Evolutionary conservation across 202 grass and related monocot species (phyloP), one percentile per base, ranked within the genome.

Genomic region (Schoenoplectus tabernaemontani): DNA sequence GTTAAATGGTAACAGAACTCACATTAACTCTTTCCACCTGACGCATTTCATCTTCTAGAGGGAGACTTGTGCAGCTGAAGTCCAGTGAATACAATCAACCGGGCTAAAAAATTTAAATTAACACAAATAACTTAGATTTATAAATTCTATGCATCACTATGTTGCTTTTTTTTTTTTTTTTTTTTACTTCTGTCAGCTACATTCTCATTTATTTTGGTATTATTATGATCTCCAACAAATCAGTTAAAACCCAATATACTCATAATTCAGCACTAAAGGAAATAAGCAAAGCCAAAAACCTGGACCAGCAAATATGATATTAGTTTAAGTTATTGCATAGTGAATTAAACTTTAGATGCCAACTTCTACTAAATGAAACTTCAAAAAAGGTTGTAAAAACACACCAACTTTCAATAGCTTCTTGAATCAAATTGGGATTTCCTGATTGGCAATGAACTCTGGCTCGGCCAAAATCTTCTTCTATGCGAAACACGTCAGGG

Each of bases 11-110:
- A 81, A 26, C 42, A 46, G n/a, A 79, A 66, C 87, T 87, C 84
- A 98, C 95, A 75, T 94, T 98, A 47, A 98, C 91, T 90, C 91
- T 88, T 87, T 98, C 95, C 13, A 90, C 84, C 85, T 89, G 85
- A n/a, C 91, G 91, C 95, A 98, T 98, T 92, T 98, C 95, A 82
- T 98, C 91, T 86, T 98, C 91, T 60, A 94, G 89, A 98, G 95
- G 3, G 95, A 92, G 80, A 98, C 74, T 37, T 94, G 95, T 54
- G 89, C 95, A 75, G 95, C 95, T 42, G 91, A 98, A 59, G 88
- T 98, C 95, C 95, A 94, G 71, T 98, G 91, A 74, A 98, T 98
- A 87, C 95, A 98, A 87, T 94, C 89, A 83, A 97, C 91, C 30
- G 95, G 95, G 74, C 89, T 94, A 89, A 57, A 89, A 71, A 19